phyloP scores from a whole-genome alignment of 371 early-diverging fungal species.

The Actinomucor elegans region DNA sequence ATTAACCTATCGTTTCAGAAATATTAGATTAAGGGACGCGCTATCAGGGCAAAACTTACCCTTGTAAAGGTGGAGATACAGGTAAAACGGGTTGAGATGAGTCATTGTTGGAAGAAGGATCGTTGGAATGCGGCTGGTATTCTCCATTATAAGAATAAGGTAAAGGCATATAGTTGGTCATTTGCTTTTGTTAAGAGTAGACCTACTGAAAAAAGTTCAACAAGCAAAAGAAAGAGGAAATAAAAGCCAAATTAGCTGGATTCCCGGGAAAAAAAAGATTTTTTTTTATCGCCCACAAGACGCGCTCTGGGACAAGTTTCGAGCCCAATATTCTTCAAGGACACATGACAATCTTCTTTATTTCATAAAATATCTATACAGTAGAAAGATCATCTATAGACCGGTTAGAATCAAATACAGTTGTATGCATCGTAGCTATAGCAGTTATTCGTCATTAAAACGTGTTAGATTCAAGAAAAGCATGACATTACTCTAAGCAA shows the following conservation, averaged over 20 bases:
- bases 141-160: conserved; percentile 14
- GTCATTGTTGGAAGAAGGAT: not conserved
- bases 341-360: too few relatives aligned
- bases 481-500: not conserved
- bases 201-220: not conserved
- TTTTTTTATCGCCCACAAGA: conserved; percentile 4
- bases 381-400: not conserved
- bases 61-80: conserved; percentile 12
- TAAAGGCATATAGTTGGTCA: conserved; percentile 16
- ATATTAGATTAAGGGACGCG: not conserved
- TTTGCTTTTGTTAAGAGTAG: not conserved
- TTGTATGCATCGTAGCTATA: not conserved
- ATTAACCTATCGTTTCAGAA: conserved; percentile 9
- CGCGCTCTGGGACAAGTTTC: too few relatives aligned
- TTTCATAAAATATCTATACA: too few relatives aligned
- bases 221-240: conserved; percentile 8
- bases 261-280: conserved; percentile 5
- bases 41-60: conserved; percentile 8
- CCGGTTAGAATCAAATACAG: conserved; percentile 1
- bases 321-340: too few relatives aligned
- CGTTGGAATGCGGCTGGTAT: conserved; percentile 1
- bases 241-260: not conserved
- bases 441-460: conserved; percentile 3
- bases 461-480: not conserved
- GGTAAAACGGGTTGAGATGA: conserved; percentile 8